phyloP scores from a whole-genome alignment of 495 filamentous ascomycete genomes.

The Penicillium cosmopolitanum region DNA sequence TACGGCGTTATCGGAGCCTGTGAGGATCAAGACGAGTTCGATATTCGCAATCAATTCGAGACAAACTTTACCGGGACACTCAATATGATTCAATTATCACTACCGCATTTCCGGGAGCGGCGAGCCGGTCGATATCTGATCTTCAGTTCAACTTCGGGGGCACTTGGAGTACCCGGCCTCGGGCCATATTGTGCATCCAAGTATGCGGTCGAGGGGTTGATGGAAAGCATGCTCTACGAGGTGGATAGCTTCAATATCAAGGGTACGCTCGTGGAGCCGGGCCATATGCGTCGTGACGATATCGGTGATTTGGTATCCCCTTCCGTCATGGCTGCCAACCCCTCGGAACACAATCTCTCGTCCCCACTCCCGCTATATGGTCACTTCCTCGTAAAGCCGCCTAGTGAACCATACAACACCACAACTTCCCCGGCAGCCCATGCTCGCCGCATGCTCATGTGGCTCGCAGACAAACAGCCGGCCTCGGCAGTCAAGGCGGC shows the following conservation, averaged over 20 bases:
- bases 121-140: slow-evolving; percentile 82
- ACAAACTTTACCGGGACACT: slow-evolving; percentile 95
- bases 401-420: slow-evolving; percentile 78
- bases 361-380: slow-evolving; percentile 77
- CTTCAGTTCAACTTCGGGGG: slow-evolving; percentile 88
- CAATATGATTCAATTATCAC: slow-evolving; percentile 86
- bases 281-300: slow-evolving; percentile 81
- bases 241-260: slow-evolving; percentile 90
- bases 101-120: slow-evolving; percentile 84
- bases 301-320: slow-evolving; percentile 39
- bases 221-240: slow-evolving; percentile 95
- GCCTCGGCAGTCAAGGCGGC: slow-evolving; percentile 91
- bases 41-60: slow-evolving; percentile 94
- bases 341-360: slow-evolving; percentile 38
- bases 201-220: slow-evolving; percentile 91
- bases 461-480: slow-evolving; percentile 89
- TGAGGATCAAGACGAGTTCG: slow-evolving; percentile 95
- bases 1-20: slow-evolving; percentile 95
- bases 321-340: slow-evolving; percentile 24
- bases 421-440: slow-evolving; percentile 81
- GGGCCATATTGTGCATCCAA: slow-evolving; percentile 96
- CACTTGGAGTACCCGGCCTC: slow-evolving; percentile 86
- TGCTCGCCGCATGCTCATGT: slow-evolving; percentile 91
- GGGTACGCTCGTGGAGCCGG: slow-evolving; percentile 89
- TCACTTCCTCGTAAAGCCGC: slow-evolving; percentile 87